Evolutionary conservation across 2,329 filamentous ascomycete genomes (phyloP).

Genomic region (Thelonectria blattea): DNA sequence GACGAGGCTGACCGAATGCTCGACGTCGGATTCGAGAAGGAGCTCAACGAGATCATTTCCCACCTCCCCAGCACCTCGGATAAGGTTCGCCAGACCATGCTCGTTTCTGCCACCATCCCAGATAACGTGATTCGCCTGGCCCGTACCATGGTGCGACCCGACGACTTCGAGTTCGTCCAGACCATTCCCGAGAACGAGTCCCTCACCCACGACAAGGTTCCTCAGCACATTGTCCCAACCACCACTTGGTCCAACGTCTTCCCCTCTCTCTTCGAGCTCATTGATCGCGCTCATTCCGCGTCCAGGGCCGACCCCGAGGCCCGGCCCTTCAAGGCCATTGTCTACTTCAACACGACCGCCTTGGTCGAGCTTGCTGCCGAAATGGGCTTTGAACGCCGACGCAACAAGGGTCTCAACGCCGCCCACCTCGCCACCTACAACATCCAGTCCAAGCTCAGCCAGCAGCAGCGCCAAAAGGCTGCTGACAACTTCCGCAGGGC

Average conservation of each 20-base stretch:
- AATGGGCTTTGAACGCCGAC: slow-evolving; percentile 51
- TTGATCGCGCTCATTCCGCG: slow-evolving; percentile 63
- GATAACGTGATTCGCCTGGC: slow-evolving; percentile 82
- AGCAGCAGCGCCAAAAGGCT: slow-evolving; percentile 70
- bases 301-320: slow-evolving; percentile 46
- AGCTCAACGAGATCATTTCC: slow-evolving; percentile 65
- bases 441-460: slow-evolving; percentile 82
- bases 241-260: slow-evolving; percentile 76
- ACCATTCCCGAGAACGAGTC: slow-evolving; percentile 83
- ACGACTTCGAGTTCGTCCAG: slow-evolving; percentile 86
- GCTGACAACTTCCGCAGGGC: slow-evolving; percentile 74
- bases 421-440: slow-evolving; percentile 48
- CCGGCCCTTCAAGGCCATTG: slow-evolving; percentile 89
- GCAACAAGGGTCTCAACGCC: slow-evolving; percentile 46
- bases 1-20: slow-evolving; percentile 99
- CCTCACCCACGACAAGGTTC: slow-evolving; percentile 84
- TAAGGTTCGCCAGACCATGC: slow-evolving; percentile 83
- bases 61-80: slow-evolving; percentile 67
- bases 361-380: slow-evolving; percentile 70
- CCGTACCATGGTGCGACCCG: slow-evolving; percentile 74
- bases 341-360: slow-evolving; percentile 85
- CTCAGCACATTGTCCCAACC: slow-evolving; percentile 76
- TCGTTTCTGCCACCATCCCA: slow-evolving; percentile 95
- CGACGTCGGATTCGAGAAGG: slow-evolving; percentile 83
- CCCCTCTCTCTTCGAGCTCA: slow-evolving; percentile 79